A percentile compares a stretch with the other conserved stretches of the same genome.
These are phyloP conservation scores for Tricholoma sp. DNA, from an alignment of 768 basidiomycete species.

Conservation along the genomic window DNA sequence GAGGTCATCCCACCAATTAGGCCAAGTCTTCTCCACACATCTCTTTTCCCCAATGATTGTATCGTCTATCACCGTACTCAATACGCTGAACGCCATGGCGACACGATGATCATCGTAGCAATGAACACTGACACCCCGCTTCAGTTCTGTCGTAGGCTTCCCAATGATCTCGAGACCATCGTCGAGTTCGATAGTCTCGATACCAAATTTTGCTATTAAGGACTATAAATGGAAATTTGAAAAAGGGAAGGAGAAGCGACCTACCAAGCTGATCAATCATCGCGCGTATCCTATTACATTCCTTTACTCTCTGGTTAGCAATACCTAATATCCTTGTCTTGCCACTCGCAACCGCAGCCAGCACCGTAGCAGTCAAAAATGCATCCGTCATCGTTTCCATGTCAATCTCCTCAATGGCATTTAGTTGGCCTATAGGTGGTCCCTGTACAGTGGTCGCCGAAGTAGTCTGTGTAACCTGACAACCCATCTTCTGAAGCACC, in stretches of 20 bases:
- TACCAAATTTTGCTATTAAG: conserved; percentile 82
- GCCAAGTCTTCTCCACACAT: conserved; percentile 99
- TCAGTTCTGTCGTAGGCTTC: conserved; percentile 57
- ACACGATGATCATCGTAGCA: conserved; percentile 99
- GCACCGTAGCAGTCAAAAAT: conserved; percentile 89
- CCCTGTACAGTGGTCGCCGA: conserved; percentile 90
- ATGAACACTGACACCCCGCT: conserved; percentile 72
- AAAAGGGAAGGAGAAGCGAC: conserved; percentile 16
- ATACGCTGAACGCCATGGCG: conserved; percentile 95
- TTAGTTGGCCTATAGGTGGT: conserved; percentile 75
- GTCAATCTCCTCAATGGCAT: conserved; percentile 81
- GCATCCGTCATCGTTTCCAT: conserved; percentile 99
- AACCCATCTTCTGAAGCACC: conserved; percentile 94
- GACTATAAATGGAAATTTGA: neutral
- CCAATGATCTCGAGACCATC: conserved; percentile 92
- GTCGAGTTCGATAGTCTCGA: conserved; percentile 85
- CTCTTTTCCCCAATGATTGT: conserved; percentile 91
- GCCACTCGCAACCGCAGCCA: conserved; percentile 76
- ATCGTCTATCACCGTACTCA: conserved; percentile 67
- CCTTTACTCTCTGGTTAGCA: conserved; percentile 97
- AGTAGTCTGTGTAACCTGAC: conserved; percentile 80
- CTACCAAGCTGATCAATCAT: conserved; percentile 94
- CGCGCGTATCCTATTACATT: conserved; percentile 93
- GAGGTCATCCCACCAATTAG: conserved; percentile 99
- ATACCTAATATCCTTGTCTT: conserved; percentile 88